Evolutionary conservation across 169 alveolate genomes (phyloP), one percentile per base, ranked within the genome.

Genomic region (Prorocentrum cordatum): DNA sequence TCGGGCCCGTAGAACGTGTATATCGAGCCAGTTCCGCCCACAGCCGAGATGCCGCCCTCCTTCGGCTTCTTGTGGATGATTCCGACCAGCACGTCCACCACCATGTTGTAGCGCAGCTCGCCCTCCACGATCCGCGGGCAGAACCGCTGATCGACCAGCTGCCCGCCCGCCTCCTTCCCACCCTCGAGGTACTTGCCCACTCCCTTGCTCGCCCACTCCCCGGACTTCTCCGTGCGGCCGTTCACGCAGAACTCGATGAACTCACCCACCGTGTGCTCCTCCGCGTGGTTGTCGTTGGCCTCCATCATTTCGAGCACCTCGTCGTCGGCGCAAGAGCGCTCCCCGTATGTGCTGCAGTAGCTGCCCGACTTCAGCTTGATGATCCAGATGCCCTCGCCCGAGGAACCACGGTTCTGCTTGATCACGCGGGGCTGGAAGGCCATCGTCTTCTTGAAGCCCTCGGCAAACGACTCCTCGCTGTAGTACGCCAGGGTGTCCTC

Each of bases 91-190:
- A 59, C 16, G 24, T 67, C 58, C n/a, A 32, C 79, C 36, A 67
- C 33, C 59, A 67, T 9, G 33, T 32, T 67, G 79, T 67, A 32
- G 10, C 79, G 79, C 68, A 54, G 66, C 73, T 77, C 87, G 29
- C 87, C 87, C 39, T 77, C 87, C 73, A 77, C 73, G 42, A 77
- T 77, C 42, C 87, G 87, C 12, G 87, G 87, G 87, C 87, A 77
- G 45, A 77, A 77, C 33, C 87, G 87, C 87, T 77, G 87, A 62
- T 77, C 87, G 29, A 77, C 87, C 29, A 47, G 80, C 61, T 36
- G 79, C 7, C 59, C 79, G n/a, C 61, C 54, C 24, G 64, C 61
- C 12, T 35, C 61, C 22, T 35, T 36, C 32, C 39, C 54, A 39
- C 67, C 83, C 47, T 72, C 83, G 50, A 72, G 59, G 47, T 77